Percentiles rank a stretch among this genome's conserved stretches.
These are phyloP conservation scores for Yamadazyma oceani DNA, from an alignment of 1,139 yeast genomes.

Conservation along the genomic window DNA sequence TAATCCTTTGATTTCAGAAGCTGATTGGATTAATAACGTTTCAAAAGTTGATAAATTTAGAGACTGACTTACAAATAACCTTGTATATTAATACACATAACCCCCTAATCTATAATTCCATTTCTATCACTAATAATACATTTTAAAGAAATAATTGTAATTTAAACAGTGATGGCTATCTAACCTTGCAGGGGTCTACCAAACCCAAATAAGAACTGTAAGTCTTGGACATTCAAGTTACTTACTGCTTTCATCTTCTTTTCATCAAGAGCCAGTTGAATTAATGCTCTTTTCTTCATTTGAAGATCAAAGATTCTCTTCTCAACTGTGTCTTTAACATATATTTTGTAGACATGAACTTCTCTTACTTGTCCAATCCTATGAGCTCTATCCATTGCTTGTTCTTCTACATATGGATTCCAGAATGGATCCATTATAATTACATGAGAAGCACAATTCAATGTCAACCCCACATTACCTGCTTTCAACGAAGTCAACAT, in stretches of 20 bases:
- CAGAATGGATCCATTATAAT: slow-evolving; percentile 91
- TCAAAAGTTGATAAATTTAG: slow-evolving; percentile 39
- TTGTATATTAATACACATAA: background rate
- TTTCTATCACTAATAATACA: background rate
- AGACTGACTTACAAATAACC: slow-evolving; percentile 2
- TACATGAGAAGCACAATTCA: slow-evolving; percentile 92
- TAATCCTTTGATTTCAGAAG: slow-evolving; percentile 26
- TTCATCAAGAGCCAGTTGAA: slow-evolving; percentile 77
- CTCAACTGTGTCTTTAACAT: slow-evolving; percentile 71
- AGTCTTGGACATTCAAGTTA: slow-evolving; percentile 65
- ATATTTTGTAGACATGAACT: slow-evolving; percentile 71
- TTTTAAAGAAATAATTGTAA: too few species aligned
- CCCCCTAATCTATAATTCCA: background rate
- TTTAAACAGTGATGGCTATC: too few species aligned
- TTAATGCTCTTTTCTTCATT: slow-evolving; percentile 67
- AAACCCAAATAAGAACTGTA: slow-evolving; percentile 78
- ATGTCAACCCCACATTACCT: slow-evolving; percentile 89
- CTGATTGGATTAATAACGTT: slow-evolving; percentile 38
- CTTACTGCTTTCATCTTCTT: slow-evolving; percentile 65
- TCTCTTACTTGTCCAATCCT: slow-evolving; percentile 84
- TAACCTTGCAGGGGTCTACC: slow-evolving; percentile 25
- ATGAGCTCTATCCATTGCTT: slow-evolving; percentile 94
- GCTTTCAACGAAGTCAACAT: slow-evolving; percentile 80
- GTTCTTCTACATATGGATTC: slow-evolving; percentile 96
- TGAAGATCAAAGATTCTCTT: slow-evolving; percentile 82